Percentiles rank a stretch among this genome's conserved stretches.
phyloP scores from a whole-genome alignment of 2,329 filamentous ascomycete genomes.

The Colletotrichum sp. region DNA sequence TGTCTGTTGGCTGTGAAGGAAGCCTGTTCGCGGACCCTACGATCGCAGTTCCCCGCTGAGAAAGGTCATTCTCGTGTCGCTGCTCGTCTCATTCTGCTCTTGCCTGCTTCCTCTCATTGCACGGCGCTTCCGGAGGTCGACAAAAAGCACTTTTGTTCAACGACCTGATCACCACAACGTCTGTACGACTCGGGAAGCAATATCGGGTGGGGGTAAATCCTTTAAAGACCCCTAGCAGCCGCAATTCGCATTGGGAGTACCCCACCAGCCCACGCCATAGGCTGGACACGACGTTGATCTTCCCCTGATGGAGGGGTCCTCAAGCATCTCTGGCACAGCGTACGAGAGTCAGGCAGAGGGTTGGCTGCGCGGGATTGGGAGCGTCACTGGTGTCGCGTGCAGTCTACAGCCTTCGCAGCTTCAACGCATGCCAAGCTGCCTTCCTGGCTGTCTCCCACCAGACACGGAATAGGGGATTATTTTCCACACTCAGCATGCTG shows the following conservation, averaged over 20 bases:
- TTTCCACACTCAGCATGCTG: background rate
- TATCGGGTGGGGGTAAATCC: background rate
- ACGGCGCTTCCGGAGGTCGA: background rate
- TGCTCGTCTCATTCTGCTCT: background rate
- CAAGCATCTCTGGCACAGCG: background rate
- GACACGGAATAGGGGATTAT: background rate
- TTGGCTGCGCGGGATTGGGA: background rate
- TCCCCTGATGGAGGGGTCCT: constrained; percentile 4
- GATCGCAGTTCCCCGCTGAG: constrained; percentile 3
- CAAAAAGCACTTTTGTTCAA: background rate
- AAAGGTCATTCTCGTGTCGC: background rate
- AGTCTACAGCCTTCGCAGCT: background rate
- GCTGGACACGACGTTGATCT: constrained; percentile 11
- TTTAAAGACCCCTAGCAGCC: background rate
- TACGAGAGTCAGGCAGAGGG: background rate
- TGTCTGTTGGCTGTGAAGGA: constrained; percentile 15
- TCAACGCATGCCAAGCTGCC: background rate
- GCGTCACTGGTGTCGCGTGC: constrained; percentile 16
- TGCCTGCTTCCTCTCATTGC: background rate
- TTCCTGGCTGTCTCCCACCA: background rate
- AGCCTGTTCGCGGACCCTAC: constrained; percentile 11
- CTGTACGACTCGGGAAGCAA: background rate
- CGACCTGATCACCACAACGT: background rate
- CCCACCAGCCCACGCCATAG: constrained; percentile 14
- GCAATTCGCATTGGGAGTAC: background rate